Conservation (phyloP, 352 stramenopile genomes). For the Pythium rhizo-oryzae region DNA sequence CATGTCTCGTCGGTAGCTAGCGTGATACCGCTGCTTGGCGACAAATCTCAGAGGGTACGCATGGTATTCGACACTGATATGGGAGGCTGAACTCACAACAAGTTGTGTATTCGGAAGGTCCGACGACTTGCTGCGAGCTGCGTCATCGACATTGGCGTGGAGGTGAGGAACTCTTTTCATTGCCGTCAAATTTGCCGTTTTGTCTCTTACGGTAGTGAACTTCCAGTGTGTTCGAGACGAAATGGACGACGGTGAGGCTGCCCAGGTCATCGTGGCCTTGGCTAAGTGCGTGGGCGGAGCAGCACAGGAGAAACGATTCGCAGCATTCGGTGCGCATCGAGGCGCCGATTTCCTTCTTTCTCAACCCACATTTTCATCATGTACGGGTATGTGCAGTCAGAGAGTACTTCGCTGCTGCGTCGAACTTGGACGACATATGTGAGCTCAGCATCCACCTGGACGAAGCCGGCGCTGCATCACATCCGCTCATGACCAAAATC, state of each 20-base stretch:
- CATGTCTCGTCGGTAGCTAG: slow-evolving; percentile 7
- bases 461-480: background rate
- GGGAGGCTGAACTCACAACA: background rate
- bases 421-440: slow-evolving; percentile 22
- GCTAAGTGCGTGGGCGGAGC: background rate
- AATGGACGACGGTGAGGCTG: background rate
- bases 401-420: slow-evolving; percentile 16
- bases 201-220: too few species aligned
- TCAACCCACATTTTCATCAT: background rate
- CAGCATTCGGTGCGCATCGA: slow-evolving; percentile 13
- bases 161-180: slow-evolving; percentile 5
- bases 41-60: slow-evolving; percentile 24
- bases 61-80: background rate
- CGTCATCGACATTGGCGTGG: slow-evolving; percentile 22
- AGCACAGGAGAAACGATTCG: slow-evolving; percentile 18
- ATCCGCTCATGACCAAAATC: slow-evolving; percentile 2
- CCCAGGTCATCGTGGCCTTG: slow-evolving; percentile 11
- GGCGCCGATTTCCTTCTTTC: background rate
- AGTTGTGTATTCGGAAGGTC: background rate
- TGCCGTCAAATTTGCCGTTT: too few species aligned
- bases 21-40: slow-evolving; percentile 8
- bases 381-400: background rate
- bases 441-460: slow-evolving; percentile 22
- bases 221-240: slow-evolving; percentile 23
- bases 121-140: slow-evolving; percentile 13